phyloP scores from a whole-genome alignment of 805 yeast species.

The Candida nonsorbophila region DNA sequence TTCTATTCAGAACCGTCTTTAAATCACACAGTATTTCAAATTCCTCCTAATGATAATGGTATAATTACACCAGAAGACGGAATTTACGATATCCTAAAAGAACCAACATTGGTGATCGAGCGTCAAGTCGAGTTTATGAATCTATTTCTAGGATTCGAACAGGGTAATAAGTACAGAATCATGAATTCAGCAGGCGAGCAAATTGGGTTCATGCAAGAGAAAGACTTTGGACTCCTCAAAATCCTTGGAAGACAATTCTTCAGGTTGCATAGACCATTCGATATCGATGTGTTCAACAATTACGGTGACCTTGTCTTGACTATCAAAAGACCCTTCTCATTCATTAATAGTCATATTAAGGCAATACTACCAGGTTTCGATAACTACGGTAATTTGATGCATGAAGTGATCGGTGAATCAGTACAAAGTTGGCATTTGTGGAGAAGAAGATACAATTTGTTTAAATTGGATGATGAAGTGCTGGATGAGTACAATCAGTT shows the following conservation, averaged over 20 bases:
- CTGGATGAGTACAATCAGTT: conserved; percentile 61
- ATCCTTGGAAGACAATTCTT: conserved; percentile 79
- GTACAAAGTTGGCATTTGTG: conserved; percentile 93
- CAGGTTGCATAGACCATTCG: conserved; percentile 81
- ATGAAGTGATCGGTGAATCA: conserved; percentile 69
- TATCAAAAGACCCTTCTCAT: conserved; percentile 77
- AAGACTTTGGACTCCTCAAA: conserved; percentile 65
- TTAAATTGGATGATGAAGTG: conserved; percentile 40
- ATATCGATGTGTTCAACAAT: conserved; percentile 64
- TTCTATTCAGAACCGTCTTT: conserved; percentile 22
- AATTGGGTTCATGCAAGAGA: conserved; percentile 78
- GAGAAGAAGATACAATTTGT: conserved; percentile 85
- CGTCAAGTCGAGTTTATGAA: conserved; percentile 87
- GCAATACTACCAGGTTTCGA: conserved; percentile 55
- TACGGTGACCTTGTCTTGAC: conserved; percentile 57
- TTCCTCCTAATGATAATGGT: conserved; percentile 43
- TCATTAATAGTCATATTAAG: conserved; percentile 84
- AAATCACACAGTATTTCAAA: conserved; percentile 23
- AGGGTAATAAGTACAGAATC: conserved; percentile 74
- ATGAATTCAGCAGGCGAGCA: conserved; percentile 69
- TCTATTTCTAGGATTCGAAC: conserved; percentile 83
- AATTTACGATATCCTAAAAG: conserved; percentile 55
- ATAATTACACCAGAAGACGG: conserved; percentile 54
- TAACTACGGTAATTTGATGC: conserved; percentile 26
- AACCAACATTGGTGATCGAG: conserved; percentile 84